Conservation (phyloP, 192 early-diverging fungal species). For the Linnemannia exigua region DNA sequence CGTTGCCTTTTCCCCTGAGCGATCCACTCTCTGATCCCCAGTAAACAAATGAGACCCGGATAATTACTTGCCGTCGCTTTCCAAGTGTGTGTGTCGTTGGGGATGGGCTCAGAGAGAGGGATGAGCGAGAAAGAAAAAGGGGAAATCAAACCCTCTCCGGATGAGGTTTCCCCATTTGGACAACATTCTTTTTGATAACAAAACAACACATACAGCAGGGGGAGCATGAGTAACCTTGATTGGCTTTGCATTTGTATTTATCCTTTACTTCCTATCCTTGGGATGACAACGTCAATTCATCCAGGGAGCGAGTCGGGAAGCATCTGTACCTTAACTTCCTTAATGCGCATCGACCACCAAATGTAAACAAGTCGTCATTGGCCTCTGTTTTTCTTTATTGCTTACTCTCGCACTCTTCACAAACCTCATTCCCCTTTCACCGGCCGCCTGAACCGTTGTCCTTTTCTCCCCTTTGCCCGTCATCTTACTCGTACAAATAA, state of each 20-base stretch:
- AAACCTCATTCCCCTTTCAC: not conserved
- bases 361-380: not conserved
- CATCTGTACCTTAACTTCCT: not conserved
- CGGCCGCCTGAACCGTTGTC: not conserved
- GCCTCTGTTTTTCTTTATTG: not conserved
- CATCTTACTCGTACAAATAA: not conserved
- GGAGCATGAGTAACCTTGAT: not conserved
- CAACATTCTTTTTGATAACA: not conserved
- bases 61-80: too few species aligned
- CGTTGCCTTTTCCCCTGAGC: too few species aligned
- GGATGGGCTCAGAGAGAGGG: not conserved
- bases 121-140: not conserved
- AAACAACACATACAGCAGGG: not conserved
- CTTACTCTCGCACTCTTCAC: not conserved
- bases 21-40: too few species aligned
- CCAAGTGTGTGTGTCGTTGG: too few species aligned
- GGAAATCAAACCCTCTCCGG: not conserved
- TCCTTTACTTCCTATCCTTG: not conserved
- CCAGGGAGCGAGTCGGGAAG: not conserved
- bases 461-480: not conserved
- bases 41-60: too few species aligned
- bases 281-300: not conserved
- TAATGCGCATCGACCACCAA: not conserved
- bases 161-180: constrained; percentile 3
- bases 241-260: not conserved